Conservation (phyloP, 2,329 filamentous ascomycete genomes). For the Fusarium guadeloupense region DNA sequence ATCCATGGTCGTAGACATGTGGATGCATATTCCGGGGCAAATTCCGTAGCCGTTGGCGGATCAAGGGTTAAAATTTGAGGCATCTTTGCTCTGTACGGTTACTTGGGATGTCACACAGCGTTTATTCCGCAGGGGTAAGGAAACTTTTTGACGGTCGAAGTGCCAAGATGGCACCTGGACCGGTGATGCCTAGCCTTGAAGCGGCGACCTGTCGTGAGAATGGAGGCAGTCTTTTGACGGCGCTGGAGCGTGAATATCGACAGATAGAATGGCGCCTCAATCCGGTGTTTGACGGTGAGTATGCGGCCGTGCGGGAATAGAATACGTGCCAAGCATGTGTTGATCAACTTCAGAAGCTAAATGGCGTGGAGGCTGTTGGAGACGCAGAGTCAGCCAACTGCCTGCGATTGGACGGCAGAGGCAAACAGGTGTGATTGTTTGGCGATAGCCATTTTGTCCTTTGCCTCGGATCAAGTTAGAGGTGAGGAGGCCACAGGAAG, state of each 20-base stretch:
- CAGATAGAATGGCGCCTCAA: slow-evolving; percentile 31
- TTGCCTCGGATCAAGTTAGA: slow-evolving; percentile 14
- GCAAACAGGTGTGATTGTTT: slow-evolving; percentile 30
- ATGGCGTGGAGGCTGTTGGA: slow-evolving; percentile 19
- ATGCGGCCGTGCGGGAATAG: slow-evolving; percentile 22
- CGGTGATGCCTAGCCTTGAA: slow-evolving; percentile 12
- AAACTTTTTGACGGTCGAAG: slow-evolving; percentile 30
- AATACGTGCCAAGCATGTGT: slow-evolving; percentile 21
- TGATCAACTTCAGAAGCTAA: slow-evolving; percentile 18
- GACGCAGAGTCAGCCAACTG: slow-evolving; percentile 24
- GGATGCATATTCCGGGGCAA: slow-evolving; percentile 33
- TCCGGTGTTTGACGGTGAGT: slow-evolving; percentile 27
- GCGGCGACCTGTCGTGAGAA: slow-evolving; percentile 8
- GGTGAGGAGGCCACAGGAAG: slow-evolving; percentile 20
- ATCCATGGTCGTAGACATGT: slow-evolving; percentile 24
- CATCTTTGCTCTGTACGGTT: slow-evolving; percentile 25
- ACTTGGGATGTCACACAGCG: slow-evolving; percentile 29
- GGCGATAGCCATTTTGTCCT: slow-evolving; percentile 35
- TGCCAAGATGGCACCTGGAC: slow-evolving; percentile 21
- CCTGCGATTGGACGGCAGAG: slow-evolving; percentile 24
- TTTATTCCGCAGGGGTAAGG: slow-evolving; percentile 20
- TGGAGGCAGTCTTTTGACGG: slow-evolving; percentile 9
- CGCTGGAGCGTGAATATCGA: slow-evolving; percentile 17
- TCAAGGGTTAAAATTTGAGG: slow-evolving; percentile 19
- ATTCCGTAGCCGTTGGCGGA: slow-evolving; percentile 22